Evolutionary conservation across 768 basidiomycete species (phyloP).

Genomic region (Tephrocybe sp.): DNA sequence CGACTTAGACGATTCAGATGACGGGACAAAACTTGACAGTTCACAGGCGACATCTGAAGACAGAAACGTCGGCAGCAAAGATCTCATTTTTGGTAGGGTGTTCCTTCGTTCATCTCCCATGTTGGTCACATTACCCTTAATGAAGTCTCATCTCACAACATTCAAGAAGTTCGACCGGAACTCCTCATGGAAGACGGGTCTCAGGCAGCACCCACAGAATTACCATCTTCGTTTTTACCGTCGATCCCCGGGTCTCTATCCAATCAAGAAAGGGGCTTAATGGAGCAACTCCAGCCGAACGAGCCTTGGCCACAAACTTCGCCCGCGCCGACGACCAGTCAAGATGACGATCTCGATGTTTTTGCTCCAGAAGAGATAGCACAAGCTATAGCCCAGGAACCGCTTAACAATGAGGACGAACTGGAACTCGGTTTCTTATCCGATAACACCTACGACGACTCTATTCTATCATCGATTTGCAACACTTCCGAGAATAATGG

Average conservation of each 20-base stretch:
- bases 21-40: background rate
- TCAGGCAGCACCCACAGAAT: conserved; percentile 3
- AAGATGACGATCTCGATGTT: background rate
- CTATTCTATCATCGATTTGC: conserved; percentile 1
- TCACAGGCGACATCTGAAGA: conserved; percentile 6
- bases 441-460: conserved; percentile 11
- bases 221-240: conserved; percentile 4
- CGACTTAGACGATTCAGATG: conserved; percentile 14
- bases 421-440: conserved; percentile 14
- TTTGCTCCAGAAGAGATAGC: background rate
- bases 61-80: background rate
- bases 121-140: conserved; percentile 15
- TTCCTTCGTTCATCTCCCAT: background rate
- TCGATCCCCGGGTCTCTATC: conserved; percentile 6
- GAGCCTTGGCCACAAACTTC: background rate
- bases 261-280: conserved; percentile 1
- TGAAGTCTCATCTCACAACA: conserved; percentile 3
- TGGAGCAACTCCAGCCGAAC: conserved; percentile 2
- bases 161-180: conserved; percentile 10
- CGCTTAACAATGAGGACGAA: conserved; percentile 9
- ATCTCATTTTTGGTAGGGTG: conserved; percentile 1
- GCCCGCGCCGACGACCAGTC: background rate
- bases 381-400: background rate
- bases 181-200: conserved; percentile 6
- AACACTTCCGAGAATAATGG: conserved; percentile 15